Conservation (phyloP, 1,284 basidiomycete species). For the Cerioporus squamosus region DNA sequence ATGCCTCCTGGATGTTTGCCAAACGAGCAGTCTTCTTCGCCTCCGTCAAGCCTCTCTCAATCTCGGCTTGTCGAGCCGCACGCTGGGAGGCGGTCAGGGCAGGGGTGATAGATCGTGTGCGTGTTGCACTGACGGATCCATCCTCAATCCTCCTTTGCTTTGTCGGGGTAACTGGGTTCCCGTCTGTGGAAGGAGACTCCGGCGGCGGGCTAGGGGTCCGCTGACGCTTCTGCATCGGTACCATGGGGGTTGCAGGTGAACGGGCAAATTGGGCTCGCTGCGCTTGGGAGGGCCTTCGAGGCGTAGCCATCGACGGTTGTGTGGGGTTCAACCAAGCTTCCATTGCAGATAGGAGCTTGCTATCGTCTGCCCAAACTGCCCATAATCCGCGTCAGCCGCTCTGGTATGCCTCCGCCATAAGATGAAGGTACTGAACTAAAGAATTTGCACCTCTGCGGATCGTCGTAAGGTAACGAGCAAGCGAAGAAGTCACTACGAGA, state of each 20-base stretch:
- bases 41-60: slow-evolving; percentile 5
- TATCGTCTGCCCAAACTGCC: slow-evolving; percentile 44
- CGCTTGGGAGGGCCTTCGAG: slow-evolving; percentile 17
- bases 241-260: slow-evolving; percentile 7
- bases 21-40: slow-evolving; percentile 8
- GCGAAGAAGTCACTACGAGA: slow-evolving; percentile 39
- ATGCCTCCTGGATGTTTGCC: slow-evolving; percentile 20
- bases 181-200: not conserved
- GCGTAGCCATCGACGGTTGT: not conserved
- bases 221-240: slow-evolving; percentile 5
- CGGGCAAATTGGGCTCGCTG: slow-evolving; percentile 15
- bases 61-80: slow-evolving; percentile 4
- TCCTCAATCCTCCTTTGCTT: slow-evolving; percentile 13
- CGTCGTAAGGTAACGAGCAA: slow-evolving; percentile 23
- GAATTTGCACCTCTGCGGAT: slow-evolving; percentile 36
- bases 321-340: not conserved
- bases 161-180: not conserved
- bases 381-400: not conserved
- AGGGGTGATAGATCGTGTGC: slow-evolving; percentile 1
- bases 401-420: not conserved
- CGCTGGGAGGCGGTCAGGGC: slow-evolving; percentile 3
- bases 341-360: slow-evolving; percentile 1
- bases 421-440: slow-evolving; percentile 36
- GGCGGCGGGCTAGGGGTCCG: slow-evolving; percentile 11
- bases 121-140: not conserved